Evolutionary conservation across 768 basidiomycete species (phyloP).

Genomic region (Pisolithus microcarpus): DNA sequence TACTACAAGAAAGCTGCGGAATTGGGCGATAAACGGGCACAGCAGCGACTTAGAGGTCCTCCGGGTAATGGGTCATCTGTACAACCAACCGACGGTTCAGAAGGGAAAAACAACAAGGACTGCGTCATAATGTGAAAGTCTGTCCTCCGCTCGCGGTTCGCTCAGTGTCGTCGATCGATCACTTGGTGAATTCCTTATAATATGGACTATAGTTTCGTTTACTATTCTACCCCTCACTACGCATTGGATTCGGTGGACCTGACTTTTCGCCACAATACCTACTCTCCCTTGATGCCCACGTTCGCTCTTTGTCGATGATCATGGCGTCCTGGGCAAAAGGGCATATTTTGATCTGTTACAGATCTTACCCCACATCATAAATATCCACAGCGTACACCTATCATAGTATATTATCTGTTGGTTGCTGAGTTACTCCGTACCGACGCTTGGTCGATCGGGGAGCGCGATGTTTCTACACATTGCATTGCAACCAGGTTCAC

Average conservation of each 20-base stretch:
- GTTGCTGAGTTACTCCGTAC: too few species aligned
- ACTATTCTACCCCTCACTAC: not conserved
- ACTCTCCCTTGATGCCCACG: not conserved
- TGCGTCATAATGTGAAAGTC: slow-evolving; percentile 74
- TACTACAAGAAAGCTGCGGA: slow-evolving; percentile 92
- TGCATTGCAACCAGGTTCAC: too few species aligned
- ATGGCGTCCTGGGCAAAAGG: not conserved
- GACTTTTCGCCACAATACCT: not conserved
- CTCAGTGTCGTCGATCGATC: not conserved
- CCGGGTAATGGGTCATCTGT: slow-evolving; percentile 52
- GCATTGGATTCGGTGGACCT: not conserved
- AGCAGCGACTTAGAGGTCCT: slow-evolving; percentile 67
- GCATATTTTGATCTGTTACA: not conserved
- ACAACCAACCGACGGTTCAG: slow-evolving; percentile 39
- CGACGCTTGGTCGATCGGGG: too few species aligned
- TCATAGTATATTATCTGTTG: not conserved
- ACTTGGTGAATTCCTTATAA: slow-evolving; percentile 3
- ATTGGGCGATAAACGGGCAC: slow-evolving; percentile 88
- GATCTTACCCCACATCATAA: not conserved
- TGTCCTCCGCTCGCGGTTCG: too few species aligned
- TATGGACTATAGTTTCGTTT: not conserved
- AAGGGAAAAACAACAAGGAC: slow-evolving; percentile 58
- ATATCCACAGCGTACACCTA: not conserved
- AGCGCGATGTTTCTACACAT: too few species aligned
- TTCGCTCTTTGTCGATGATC: not conserved